Conservation (phyloP, 2,329 filamentous ascomycete species). For the Colletotrichum tropicale region DNA sequence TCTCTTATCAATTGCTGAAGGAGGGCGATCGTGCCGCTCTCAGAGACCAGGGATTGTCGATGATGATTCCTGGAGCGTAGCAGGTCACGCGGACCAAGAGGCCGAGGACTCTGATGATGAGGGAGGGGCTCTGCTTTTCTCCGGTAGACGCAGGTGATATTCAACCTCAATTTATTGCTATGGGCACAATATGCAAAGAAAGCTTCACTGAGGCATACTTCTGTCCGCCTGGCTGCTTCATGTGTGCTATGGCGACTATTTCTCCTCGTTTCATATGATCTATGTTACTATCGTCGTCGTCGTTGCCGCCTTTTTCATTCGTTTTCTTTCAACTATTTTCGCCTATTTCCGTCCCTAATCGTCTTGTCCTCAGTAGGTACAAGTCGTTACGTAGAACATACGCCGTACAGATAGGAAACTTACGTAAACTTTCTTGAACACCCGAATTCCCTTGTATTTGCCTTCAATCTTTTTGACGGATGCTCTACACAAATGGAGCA, state of each 20-base stretch:
- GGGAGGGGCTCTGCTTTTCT: background rate
- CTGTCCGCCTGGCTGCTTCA: no score
- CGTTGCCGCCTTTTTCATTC: background rate
- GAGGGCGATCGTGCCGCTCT: background rate
- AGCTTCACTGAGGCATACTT: no score
- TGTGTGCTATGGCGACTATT: no score
- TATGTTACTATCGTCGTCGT: no score
- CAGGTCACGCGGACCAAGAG: background rate
- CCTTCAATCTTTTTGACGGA: background rate
- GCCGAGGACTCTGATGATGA: background rate
- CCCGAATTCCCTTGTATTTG: fast-evolving
- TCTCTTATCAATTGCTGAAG: background rate
- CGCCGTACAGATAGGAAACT: background rate
- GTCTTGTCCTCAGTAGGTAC: no score
- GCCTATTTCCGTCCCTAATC: no score
- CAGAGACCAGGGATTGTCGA: background rate
- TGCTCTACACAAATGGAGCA: background rate
- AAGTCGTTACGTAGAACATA: no score
- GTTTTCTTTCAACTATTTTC: no score
- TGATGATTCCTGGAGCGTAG: background rate
- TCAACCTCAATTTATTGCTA: background rate
- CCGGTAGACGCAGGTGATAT: background rate
- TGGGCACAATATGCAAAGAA: no score
- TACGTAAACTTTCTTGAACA: background rate
- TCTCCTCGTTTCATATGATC: no score